Percentiles rank a stretch among this genome's conserved stretches.
These are phyloP conservation scores for Bruguiera parviflora DNA, from an alignment of 345 rosid species.

Conservation along the genomic window DNA sequence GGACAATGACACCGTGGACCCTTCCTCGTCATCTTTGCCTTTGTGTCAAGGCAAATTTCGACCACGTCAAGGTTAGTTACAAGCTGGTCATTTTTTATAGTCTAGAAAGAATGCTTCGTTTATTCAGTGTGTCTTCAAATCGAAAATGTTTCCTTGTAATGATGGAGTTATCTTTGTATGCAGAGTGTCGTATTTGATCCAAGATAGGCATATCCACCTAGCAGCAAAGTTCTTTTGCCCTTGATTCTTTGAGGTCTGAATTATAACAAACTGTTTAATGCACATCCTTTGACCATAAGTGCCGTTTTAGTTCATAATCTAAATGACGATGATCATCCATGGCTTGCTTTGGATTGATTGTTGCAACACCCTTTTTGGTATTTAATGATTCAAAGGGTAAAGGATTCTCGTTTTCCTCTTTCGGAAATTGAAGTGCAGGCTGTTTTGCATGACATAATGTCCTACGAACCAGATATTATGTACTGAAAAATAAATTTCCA, in stretches of 20 bases:
- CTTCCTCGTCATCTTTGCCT: constrained; percentile 95
- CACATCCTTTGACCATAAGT: too few species aligned
- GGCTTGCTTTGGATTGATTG: background rate
- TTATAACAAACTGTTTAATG: too few species aligned
- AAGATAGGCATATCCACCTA: background rate
- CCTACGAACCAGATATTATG: background rate
- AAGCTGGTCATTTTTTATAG: background rate
- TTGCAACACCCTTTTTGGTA: background rate
- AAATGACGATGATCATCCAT: too few species aligned
- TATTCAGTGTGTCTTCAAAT: background rate
- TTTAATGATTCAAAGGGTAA: background rate
- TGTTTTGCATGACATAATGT: background rate
- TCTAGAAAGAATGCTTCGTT: background rate
- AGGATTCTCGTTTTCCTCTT: background rate
- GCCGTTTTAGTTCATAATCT: too few species aligned
- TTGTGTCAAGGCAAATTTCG: constrained; percentile 74
- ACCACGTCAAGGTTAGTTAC: constrained; percentile 61
- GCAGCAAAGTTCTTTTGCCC: background rate
- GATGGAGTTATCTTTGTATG: background rate
- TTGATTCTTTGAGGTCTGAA: background rate
- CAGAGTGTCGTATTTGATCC: background rate
- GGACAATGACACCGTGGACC: constrained; percentile 99
- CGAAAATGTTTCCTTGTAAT: background rate
- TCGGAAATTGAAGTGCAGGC: background rate
- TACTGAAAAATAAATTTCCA: constrained; percentile 22